These are phyloP conservation scores for Elaeagnus macrophylla DNA, from an alignment of 306 rosid species.

Conservation along the genomic window DNA sequence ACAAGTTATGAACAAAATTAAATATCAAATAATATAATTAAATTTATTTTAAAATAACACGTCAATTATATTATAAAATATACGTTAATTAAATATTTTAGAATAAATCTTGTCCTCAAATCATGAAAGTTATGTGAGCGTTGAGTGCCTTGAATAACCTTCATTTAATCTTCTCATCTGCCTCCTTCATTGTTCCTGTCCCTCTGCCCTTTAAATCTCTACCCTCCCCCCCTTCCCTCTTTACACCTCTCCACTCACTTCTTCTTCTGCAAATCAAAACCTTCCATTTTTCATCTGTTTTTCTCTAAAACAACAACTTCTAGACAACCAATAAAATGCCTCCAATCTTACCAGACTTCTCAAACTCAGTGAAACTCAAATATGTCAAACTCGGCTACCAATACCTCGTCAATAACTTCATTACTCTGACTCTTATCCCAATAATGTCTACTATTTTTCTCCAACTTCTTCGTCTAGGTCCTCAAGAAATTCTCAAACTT, in stretches of 20 bases:
- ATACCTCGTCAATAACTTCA: conserved; percentile 78
- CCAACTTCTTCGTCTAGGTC: conserved; percentile 58
- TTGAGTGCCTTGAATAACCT: conserved; percentile 48
- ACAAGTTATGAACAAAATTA: too few species aligned
- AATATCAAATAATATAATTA: too few species aligned
- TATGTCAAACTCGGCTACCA: conserved; percentile 95
- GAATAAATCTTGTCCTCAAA: too few species aligned
- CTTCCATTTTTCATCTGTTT: background rate
- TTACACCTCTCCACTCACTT: background rate
- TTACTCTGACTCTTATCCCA: conserved; percentile 70
- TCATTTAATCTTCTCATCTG: conserved; percentile 77
- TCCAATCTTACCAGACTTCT: conserved; percentile 67
- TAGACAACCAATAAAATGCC: conserved; percentile 29
- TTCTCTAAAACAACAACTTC: background rate
- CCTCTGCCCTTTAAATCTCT: conserved; percentile 54
- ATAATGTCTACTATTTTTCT: conserved; percentile 41
- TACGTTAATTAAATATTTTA: too few species aligned
- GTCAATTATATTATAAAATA: too few species aligned
- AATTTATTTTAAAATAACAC: too few species aligned
- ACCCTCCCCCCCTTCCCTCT: conserved; percentile 15
- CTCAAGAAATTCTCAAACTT: conserved; percentile 42
- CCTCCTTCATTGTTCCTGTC: conserved; percentile 47
- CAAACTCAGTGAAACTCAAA: conserved; percentile 76
- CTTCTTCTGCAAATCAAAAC: background rate
- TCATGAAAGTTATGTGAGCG: too few species aligned